Conservation (phyloP, 2,329 filamentous ascomycete species). For the Colletotrichum incanum region DNA sequence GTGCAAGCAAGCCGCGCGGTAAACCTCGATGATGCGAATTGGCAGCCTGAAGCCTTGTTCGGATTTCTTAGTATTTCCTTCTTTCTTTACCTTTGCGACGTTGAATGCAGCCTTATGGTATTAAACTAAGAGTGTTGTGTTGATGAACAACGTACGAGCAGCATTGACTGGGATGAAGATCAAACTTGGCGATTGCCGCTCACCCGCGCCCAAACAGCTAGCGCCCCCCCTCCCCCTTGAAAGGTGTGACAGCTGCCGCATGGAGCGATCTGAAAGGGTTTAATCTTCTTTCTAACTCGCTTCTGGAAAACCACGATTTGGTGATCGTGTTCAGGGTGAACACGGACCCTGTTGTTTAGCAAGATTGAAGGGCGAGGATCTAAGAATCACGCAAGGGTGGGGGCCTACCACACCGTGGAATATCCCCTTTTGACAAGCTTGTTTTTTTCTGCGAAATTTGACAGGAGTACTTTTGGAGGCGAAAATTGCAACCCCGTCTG, state of each 20-base stretch:
- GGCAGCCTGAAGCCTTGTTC: not conserved
- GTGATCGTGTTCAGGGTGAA: not conserved
- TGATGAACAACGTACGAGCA: constrained; percentile 13
- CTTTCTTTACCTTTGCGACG: not conserved
- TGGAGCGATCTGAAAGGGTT: not conserved
- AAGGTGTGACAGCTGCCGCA: not conserved
- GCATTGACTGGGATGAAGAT: constrained; percentile 13
- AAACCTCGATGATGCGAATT: not conserved
- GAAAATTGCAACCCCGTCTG: not conserved
- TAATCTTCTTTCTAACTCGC: not conserved
- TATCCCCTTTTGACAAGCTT: not conserved
- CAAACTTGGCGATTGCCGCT: constrained; percentile 12
- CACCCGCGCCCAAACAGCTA: not conserved
- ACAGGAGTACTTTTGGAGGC: not conserved
- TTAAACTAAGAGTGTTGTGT: not conserved
- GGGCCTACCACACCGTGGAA: not conserved
- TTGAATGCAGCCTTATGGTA: not conserved
- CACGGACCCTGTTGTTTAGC: not conserved
- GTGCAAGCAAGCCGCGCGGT: not conserved
- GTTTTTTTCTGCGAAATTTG: not conserved
- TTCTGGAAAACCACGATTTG: not conserved
- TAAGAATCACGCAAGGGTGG: constrained; percentile 18
- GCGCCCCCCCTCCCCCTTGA: not conserved
- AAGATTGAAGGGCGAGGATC: constrained; percentile 18
- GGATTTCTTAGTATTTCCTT: not conserved